These are phyloP conservation scores for Theobroma cacao DNA, from an alignment of 345 rosid genomes.

Conservation along the genomic window DNA sequence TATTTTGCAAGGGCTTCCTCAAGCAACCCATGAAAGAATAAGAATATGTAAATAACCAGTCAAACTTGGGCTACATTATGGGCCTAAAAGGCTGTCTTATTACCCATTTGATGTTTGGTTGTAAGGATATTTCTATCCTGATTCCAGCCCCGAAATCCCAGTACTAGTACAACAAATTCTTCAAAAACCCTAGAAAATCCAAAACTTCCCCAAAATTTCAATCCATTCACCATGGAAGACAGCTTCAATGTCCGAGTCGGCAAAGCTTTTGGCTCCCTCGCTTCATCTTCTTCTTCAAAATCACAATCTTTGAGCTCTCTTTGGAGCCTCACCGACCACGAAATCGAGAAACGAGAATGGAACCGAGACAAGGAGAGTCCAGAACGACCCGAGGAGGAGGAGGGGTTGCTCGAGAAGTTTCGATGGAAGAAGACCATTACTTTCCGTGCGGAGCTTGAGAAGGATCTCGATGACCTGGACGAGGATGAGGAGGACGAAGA, in stretches of 20 bases:
- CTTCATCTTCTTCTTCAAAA: slow-evolving; percentile 34
- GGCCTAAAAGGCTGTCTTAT: no score
- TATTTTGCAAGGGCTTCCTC: no score
- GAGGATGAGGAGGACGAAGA: slow-evolving; percentile 18
- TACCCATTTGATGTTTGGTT: no score
- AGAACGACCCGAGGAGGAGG: not conserved
- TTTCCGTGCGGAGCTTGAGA: slow-evolving; percentile 16
- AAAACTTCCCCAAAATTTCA: not conserved
- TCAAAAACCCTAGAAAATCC: not conserved
- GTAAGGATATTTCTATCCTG: no score
- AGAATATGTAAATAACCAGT: no score
- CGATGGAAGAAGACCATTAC: not conserved
- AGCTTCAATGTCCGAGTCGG: slow-evolving; percentile 69
- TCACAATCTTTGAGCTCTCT: slow-evolving; percentile 33
- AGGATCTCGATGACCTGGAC: slow-evolving; percentile 34
- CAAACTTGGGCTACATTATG: no score
- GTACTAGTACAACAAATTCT: not conserved
- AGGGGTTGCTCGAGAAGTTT: slow-evolving; percentile 8
- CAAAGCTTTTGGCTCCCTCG: slow-evolving; percentile 68
- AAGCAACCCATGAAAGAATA: no score
- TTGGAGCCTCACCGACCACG: slow-evolving; percentile 75
- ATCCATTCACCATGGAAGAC: slow-evolving; percentile 46
- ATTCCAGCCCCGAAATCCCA: no score
- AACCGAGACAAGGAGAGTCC: slow-evolving; percentile 31
- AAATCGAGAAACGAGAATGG: slow-evolving; percentile 52